Conservation (phyloP, 2,329 filamentous ascomycete genomes). For the Colletotrichum spinosum region DNA sequence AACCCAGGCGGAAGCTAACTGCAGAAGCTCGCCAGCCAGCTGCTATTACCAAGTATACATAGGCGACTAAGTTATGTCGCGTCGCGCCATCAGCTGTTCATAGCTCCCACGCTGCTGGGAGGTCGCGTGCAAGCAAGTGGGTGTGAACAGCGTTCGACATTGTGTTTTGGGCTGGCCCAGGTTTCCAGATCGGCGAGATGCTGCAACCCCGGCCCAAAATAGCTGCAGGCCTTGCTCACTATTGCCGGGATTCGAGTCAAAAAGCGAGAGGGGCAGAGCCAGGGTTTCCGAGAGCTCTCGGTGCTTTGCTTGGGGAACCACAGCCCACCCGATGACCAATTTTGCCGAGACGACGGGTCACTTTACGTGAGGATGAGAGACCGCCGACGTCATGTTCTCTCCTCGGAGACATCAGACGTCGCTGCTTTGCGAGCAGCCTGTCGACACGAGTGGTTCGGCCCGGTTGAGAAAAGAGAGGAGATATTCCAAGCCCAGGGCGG, state of each 20-base stretch:
- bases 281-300: constrained; percentile 21
- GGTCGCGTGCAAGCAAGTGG: constrained; percentile 8
- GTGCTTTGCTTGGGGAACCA: constrained; percentile 17
- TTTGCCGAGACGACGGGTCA: constrained; percentile 26
- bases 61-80: too few relatives aligned
- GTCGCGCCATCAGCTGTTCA: constrained; percentile 21
- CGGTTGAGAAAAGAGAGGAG: background rate
- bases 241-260: constrained; percentile 24
- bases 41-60: background rate
- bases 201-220: constrained; percentile 17
- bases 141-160: constrained; percentile 16
- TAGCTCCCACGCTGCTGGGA: constrained; percentile 19
- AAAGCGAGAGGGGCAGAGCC: background rate
- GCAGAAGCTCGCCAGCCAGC: constrained; percentile 5
- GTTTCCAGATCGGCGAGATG: constrained; percentile 25
- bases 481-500: constrained; percentile 21
- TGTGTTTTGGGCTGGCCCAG: constrained; percentile 11
- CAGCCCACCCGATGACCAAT: constrained; percentile 35
- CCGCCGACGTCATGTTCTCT: constrained; percentile 32
- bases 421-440: background rate
- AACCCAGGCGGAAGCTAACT: constrained; percentile 7
- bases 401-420: constrained; percentile 2
- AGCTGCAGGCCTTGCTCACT: constrained; percentile 22
- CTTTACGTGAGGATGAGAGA: constrained; percentile 26
- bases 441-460: background rate